These are phyloP conservation scores for Ampelomyces quisqualis DNA, from an alignment of 2,329 filamentous ascomycete species.

Conservation along the genomic window DNA sequence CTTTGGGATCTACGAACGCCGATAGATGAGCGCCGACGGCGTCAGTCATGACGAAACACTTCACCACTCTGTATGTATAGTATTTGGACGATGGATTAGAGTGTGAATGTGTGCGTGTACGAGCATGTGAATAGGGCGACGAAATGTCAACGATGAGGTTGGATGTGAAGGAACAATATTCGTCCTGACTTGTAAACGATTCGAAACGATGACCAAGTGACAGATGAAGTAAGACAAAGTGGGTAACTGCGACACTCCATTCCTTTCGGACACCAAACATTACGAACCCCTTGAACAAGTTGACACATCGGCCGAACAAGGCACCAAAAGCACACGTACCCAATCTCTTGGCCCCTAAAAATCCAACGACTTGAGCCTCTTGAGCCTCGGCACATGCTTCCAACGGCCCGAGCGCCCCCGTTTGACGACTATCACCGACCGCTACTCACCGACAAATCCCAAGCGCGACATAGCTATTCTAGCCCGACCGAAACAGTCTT, in stretches of 20 bases:
- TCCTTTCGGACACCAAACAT: neutral
- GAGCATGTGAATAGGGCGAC: constrained; percentile 5
- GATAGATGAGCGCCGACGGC: constrained; percentile 16
- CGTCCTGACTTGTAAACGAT: neutral
- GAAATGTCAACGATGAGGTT: constrained; percentile 2
- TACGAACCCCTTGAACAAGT: neutral
- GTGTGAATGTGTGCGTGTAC: constrained; percentile 4
- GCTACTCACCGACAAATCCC: constrained; percentile 18
- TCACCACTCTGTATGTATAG: constrained; percentile 34
- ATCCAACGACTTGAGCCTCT: neutral
- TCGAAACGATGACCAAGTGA: no score
- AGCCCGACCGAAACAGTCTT: constrained; percentile 7
- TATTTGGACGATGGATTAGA: constrained; percentile 11
- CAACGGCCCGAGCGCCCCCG: constrained; percentile 16
- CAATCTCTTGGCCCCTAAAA: neutral
- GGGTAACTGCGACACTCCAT: neutral
- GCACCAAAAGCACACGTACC: neutral
- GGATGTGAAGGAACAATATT: neutral
- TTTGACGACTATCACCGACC: constrained; percentile 3
- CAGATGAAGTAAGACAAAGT: no score
- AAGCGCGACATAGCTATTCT: constrained; percentile 11
- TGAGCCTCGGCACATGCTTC: constrained; percentile 2
- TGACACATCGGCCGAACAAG: neutral
- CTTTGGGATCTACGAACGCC: constrained; percentile 14
- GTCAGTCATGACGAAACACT: constrained; percentile 24